Base-by-base conservation (phyloP, 2,329 filamentous ascomycete species). In the Didymella sp. region DNA sequence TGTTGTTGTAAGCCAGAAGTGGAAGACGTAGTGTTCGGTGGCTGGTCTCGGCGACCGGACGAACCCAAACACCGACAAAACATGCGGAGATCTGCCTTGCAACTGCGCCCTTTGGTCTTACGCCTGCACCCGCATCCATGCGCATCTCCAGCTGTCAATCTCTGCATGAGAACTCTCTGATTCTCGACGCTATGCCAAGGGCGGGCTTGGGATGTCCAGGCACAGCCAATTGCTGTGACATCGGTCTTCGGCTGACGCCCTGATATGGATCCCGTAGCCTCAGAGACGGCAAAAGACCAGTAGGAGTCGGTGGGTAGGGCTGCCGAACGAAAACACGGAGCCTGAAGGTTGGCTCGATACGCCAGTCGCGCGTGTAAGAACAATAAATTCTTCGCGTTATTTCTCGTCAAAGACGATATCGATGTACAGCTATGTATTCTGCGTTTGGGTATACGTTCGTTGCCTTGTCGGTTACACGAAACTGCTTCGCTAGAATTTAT, bases 41-140 rank as follows among this genome's bases (percentile, higher is more conserved):
- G 53, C 53, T 51, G 41, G 47, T 47, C 11, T 42, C 33, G 53
- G 47, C 22, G 13, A 22, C 21, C 47, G 47, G 53, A n/a, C 27
- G 17, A 51, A 47, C 28, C 5, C 9, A 24, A 28, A 37, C 27
- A 24, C 53, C 53, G 53, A 56, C 33, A 7, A 15, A 15, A 13
- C 8, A 13, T 40, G 21, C 46, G n/a, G n/a, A 28, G n/a, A 8
- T 24, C 21, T 28, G 22, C 33, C 25, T 15, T 15, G 22, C 17
- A 9, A 11, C 22, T 24, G 35, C 35, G 33, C 25, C 35, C 25
- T 25, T 21, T 8, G 15, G n/a, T 15, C 25, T 43, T 27, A 12
- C 25, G 22, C 22, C 8, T 15, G 9, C 38, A 25, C 21, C 12
- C 38, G 22, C 38, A 22, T 2, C 12, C 38, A 17, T 41, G 12